Conservation (phyloP, 1,139 yeast species). For the Candida sp. region DNA sequence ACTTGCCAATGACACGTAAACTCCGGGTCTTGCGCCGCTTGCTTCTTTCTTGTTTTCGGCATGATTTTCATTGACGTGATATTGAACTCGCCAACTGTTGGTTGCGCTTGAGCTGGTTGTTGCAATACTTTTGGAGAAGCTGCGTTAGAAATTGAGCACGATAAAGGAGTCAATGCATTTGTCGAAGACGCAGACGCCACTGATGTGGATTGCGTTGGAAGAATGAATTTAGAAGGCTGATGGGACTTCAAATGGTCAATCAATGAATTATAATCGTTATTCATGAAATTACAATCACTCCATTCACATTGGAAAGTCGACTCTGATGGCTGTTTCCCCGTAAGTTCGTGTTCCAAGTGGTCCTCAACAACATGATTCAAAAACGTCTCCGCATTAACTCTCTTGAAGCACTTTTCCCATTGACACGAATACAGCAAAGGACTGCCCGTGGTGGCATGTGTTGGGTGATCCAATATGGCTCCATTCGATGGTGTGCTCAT, state of each 20-base stretch:
- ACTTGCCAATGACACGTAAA: conserved; percentile 53
- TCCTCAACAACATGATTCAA: conserved; percentile 60
- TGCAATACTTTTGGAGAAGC: background rate
- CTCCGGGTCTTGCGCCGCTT: conserved; percentile 15
- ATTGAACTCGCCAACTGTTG: conserved; percentile 19
- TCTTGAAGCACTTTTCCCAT: conserved; percentile 59
- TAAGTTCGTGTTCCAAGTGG: conserved; percentile 50
- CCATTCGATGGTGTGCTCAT: background rate
- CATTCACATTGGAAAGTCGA: conserved; percentile 63
- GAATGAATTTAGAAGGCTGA: conserved; percentile 33
- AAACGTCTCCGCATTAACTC: conserved; percentile 48
- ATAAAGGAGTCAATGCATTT: conserved; percentile 18
- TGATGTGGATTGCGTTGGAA: conserved; percentile 1
- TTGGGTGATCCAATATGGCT: background rate
- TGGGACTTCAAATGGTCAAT: conserved; percentile 63
- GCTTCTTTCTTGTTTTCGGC: conserved; percentile 26
- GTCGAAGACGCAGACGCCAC: background rate
- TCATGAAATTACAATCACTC: conserved; percentile 65
- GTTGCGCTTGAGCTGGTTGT: conserved; percentile 2
- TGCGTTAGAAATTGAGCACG: conserved; percentile 10
- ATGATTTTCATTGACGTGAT: conserved; percentile 40
- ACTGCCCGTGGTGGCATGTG: background rate
- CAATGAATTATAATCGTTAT: conserved; percentile 54
- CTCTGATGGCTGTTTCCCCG: background rate
- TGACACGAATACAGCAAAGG: conserved; percentile 37